Base-by-base conservation (phyloP, 257 asterid genomes). In the Gardenia jasminoides region DNA sequence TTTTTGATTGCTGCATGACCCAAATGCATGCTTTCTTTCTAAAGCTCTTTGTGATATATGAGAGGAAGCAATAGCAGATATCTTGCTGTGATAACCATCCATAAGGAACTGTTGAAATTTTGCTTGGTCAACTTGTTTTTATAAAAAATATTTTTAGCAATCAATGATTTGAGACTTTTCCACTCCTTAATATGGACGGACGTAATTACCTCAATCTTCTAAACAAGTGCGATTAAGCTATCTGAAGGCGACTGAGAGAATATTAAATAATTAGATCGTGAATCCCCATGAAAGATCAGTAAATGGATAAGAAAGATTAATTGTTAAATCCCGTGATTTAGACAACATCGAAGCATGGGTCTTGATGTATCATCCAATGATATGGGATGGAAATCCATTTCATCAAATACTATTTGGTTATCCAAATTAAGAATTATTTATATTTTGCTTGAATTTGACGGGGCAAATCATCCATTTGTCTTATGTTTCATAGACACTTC, bases 401-500 rank as follows among this genome's bases (percentile, higher is more conserved):
- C 26, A 56, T 19, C 9, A 46, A 46, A 15, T 43, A 24, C 46
- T 70, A 3, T 43, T 19, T 43, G 39, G 44, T 44, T 44, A 17
- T 44, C 58, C 39, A 70, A 19, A 70, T 24, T 22, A 44, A 22
- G 10, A 33, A 28, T 0, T n/a, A 8, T 46, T 46, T 44, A 44
- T 70, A 46, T 17, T 6, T n/a, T 76, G 79, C 79, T 43, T n/a
- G 46, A 62, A 61, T 76, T 76, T 41, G 56, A 36, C 20, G 56
- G 16, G 66, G 72, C 79, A 76, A 76, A 76, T 76, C 72, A 47
- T 48, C 4, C 10, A 8, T 26, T 48, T 76, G 72, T 76, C 79
- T 64, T 71, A 44, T 62, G 52, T 76, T 76, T 61, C 46, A 19
- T 15, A 41, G 31, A 76, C 79, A 75, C 13, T 58, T 61, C 28